Evolutionary conservation across 148 eudicot species (phyloP).

Genomic region (Rheum nobile): DNA sequence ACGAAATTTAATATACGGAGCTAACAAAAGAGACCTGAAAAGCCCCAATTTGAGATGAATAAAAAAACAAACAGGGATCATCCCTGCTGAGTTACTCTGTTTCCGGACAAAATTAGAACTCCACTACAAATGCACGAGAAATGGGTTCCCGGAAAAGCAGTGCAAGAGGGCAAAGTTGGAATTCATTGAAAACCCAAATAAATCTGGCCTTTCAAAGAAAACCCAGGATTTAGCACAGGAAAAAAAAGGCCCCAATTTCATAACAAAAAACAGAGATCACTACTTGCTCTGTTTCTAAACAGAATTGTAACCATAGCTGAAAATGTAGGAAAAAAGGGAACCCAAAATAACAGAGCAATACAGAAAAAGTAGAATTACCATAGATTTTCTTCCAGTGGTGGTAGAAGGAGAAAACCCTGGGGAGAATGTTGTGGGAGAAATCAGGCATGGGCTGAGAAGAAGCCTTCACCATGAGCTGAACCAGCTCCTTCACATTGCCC

Average conservation of each 20-base stretch:
- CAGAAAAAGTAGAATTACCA: slow-evolving; percentile 62
- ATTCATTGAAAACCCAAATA: not conserved
- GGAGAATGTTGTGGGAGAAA: slow-evolving; percentile 77
- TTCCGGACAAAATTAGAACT: slow-evolving; percentile 2
- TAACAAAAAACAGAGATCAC: not conserved
- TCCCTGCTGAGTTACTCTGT: slow-evolving; percentile 9
- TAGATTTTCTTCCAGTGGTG: slow-evolving; percentile 95
- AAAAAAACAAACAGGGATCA: not conserved
- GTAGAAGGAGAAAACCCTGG: slow-evolving; percentile 91
- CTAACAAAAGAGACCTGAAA: not conserved
- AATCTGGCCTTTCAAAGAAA: not conserved
- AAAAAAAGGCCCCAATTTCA: not conserved
- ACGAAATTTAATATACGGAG: not conserved
- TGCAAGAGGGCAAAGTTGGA: not conserved
- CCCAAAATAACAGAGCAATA: no score
- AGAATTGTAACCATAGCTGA: not conserved
- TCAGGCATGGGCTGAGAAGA: slow-evolving; percentile 61
- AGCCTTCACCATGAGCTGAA: slow-evolving; percentile 61
- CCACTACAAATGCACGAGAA: not conserved
- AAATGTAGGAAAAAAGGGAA: not conserved
- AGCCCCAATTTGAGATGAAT: slow-evolving; percentile 2
- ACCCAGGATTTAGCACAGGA: not conserved
- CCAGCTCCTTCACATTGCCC: slow-evolving; percentile 82
- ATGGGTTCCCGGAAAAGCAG: not conserved
- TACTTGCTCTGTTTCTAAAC: not conserved